Evolutionary conservation across 179 eudicot species (phyloP).

Genomic region (Beta lomatogona): DNA sequence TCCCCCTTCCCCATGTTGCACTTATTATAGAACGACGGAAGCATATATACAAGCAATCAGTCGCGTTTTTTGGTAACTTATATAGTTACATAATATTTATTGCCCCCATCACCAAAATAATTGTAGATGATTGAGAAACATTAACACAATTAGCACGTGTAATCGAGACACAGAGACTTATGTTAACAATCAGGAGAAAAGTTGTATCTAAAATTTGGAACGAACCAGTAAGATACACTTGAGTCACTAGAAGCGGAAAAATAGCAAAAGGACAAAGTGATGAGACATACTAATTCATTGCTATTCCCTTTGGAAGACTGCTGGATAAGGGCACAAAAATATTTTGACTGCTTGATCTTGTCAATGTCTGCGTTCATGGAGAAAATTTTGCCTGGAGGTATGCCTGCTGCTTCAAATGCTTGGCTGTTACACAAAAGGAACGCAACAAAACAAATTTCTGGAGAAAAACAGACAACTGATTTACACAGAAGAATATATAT

Average conservation of each 20-base stretch:
- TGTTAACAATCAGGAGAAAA: background rate
- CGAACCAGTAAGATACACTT: background rate
- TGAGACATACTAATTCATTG: conserved; percentile 43
- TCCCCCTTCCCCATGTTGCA: too few relatives aligned
- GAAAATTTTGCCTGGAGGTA: conserved; percentile 59
- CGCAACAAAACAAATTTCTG: background rate
- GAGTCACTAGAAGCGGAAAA: conserved; percentile 6
- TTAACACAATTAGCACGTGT: background rate
- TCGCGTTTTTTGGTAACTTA: too few relatives aligned
- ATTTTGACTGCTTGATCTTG: conserved; percentile 75
- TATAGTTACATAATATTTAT: too few relatives aligned
- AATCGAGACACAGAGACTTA: background rate
- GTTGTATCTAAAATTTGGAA: background rate
- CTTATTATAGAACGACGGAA: too few relatives aligned
- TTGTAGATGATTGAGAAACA: background rate
- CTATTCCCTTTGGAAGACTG: conserved; percentile 42
- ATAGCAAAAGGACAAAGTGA: background rate
- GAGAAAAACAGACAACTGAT: background rate
- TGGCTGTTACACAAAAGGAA: conserved; percentile 44
- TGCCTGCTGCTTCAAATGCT: conserved; percentile 88
- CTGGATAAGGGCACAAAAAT: conserved; percentile 52
- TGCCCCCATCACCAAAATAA: background rate
- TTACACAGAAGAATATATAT: background rate
- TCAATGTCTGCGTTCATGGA: conserved; percentile 53
- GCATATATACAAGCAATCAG: too few relatives aligned